phyloP scores from a whole-genome alignment of 495 filamentous ascomycete species.

The Daldinia concentrica region DNA sequence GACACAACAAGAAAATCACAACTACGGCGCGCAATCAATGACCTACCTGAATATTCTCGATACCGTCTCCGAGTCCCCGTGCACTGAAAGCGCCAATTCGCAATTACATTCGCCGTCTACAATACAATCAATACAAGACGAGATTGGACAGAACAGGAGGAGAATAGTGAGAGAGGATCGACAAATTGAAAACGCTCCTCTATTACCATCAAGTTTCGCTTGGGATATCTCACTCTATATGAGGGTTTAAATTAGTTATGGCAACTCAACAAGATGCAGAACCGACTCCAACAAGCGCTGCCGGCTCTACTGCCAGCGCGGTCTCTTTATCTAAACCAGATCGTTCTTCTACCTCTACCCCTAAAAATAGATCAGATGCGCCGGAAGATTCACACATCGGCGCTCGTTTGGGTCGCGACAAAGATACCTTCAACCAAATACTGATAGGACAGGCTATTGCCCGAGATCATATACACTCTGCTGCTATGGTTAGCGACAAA shows the following conservation, averaged over 20 bases:
- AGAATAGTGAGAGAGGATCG: background rate
- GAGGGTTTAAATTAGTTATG: conserved; percentile 35
- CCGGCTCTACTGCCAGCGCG: conserved; percentile 34
- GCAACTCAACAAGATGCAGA: conserved; percentile 45
- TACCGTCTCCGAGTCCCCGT: conserved; percentile 3
- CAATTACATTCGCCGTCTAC: conserved; percentile 13
- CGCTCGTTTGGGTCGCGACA: conserved; percentile 52
- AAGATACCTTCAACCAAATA: conserved; percentile 62
- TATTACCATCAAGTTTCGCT: conserved; percentile 13
- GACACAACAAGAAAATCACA: conserved; percentile 17
- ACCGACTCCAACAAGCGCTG: conserved; percentile 32
- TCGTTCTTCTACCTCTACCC: conserved; percentile 45
- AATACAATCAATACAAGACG: conserved; percentile 25
- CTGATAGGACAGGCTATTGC: conserved; percentile 79
- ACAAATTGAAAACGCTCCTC: conserved; percentile 9
- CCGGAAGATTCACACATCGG: conserved; percentile 40
- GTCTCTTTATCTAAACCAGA: conserved; percentile 42
- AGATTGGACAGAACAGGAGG: background rate
- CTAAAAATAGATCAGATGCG: conserved; percentile 44
- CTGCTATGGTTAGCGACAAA: conserved; percentile 62
- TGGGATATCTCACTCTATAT: conserved; percentile 26
- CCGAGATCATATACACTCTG: conserved; percentile 76
- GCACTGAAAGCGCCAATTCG: conserved; percentile 24
- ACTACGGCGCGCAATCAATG: conserved; percentile 23
- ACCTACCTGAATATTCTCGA: background rate